Evolutionary conservation across 176 grass and related monocot genomes (phyloP), one percentile per base, ranked within the genome.

Genomic region (Hyparrhenia diplandra): DNA sequence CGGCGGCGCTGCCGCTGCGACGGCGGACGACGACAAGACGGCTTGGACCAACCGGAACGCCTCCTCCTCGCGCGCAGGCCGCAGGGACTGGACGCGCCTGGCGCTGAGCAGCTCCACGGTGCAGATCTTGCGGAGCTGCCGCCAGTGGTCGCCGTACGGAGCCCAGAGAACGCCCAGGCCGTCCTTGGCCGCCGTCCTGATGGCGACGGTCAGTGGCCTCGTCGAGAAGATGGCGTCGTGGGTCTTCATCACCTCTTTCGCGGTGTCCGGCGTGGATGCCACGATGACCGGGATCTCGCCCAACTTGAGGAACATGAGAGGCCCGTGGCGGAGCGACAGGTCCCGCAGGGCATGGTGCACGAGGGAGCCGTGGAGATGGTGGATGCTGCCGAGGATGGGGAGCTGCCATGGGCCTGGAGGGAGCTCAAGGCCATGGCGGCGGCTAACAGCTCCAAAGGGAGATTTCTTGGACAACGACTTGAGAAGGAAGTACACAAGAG

Each of bases 61-160:
- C 20, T 55, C 2, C 20, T n/a, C 51, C 51, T 54, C 51, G 20
- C 51, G 51, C 2, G 2, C 49, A 2, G 51, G 51, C 20, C 51
- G 51, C 51, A 55, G 20, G 51, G 51, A 55, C 51, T 55, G 51
- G 51, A 55, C 51, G 8, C 51, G 51, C 51, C 51, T 1, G 10
- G 55, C 23, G 23, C 55, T 12, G 3, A 59, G 55, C n/a, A 91
- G 75, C 35, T 88, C 77, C 10, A 85, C 17, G 64, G 68, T 13
- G 71, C 89, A 64, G 51, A 85, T 73, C 81, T 54, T 88, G 34
- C 85, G 70, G 3, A 88, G 55, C 21, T 88, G 85, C 12, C 82
- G 71, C 85, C 89, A 91, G 35, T 61, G 73, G 11, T 47, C 35
- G 21, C 89, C 76, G 17, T 91, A 78, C 51, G 51, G 51, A 21